Evolutionary conservation across 768 basidiomycete genomes (phyloP), one percentile per base, ranked within the genome.

Genomic region (Rubroboletus satanas): DNA sequence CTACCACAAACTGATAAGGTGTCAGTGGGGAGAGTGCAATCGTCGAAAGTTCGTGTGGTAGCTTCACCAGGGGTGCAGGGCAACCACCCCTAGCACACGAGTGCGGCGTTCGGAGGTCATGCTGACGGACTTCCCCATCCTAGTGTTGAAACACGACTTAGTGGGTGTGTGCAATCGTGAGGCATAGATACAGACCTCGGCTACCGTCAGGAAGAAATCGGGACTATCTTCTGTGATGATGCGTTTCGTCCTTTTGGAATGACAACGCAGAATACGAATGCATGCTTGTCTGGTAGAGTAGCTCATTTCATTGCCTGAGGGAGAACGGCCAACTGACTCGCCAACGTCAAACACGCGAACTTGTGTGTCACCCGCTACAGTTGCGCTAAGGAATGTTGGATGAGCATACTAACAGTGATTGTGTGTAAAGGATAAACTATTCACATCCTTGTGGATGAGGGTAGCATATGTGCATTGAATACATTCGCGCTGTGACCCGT

Each of bases 41-140:
- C 18, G 89, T 83, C 8, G 84, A 90, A 44, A 94, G 76, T 49
- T 85, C 77, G 68, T 84, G 76, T 48, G 79, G 76, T 37, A 90
- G 70, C 57, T 79, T 78, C 18, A 91, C 79, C 15, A 96, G 74
- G 2, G 91, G 86, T 17, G 84, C 73, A 23, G 91, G 85, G 66
- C 93, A 96, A 10, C 69, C 73, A 48, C 62, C 67, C 15, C 66
- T 61, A 29, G 70, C 59, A 71, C 93, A 96, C n/a, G 70, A 69
- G 69, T 95, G 83, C 8, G 82, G 71, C 10, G 79, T 79, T 49
- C 93, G 77, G 42, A 95, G 71, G 66, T 96, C 93, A 66, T 95
- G 93, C 65, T 94, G 92, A 26, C 93, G 81, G 10, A 94, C 91
- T 29, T 85, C 80, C 4, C 90, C 92, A 71, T 96, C 93, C 87